Evolutionary conservation across 108 stramenopile species (phyloP), one percentile per base, ranked within the genome.

Genomic region (Asterionellopsis glacialis): DNA sequence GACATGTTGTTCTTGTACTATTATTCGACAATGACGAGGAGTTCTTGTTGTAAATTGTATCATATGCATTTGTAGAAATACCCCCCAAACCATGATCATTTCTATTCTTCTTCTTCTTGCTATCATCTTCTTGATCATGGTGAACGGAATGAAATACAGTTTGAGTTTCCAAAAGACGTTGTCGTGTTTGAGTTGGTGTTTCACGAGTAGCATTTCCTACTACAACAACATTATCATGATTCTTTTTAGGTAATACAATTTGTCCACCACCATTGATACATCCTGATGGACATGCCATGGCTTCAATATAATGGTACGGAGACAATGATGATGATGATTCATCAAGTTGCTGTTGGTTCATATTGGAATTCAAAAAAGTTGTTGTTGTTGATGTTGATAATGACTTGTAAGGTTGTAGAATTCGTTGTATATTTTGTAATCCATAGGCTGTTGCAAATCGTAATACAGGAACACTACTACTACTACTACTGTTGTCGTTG

Each of bases 211-310:
- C 68, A 53, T 58, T 60, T 0, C 57, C 63, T n/a, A 61, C 63
- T 1, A 21, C 21, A 33, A 33, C 41, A 23, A 5, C 33, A 33
- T 6, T 6, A 33, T 33, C 6, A 33, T 7, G 2, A 33, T 7
- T 33, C 7, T 2, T 33, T 33, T 2, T 2, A 33, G 33, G 33
- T 9, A 39, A 33, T 12, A 60, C 55, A 23, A 87, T 67, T 63
- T 93, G 92, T 45, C 98, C 98, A 39, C 98, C 98, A 42, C 98
- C 98, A 71, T 99, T 99, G 41, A 88, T 67, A 65, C 98, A 98
- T 24, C 98, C 98, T 23, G 83, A 78, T 18, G 98, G 98, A 67
- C 98, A 99, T 41, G 98, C 98, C 97, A 99, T 97, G 19, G 91
- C 82, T 79, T 99, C 98, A 0, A 99, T 81, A 53, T 90, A 95